Conservation (phyloP, 1,284 basidiomycete species). For the Trametes sp. region DNA sequence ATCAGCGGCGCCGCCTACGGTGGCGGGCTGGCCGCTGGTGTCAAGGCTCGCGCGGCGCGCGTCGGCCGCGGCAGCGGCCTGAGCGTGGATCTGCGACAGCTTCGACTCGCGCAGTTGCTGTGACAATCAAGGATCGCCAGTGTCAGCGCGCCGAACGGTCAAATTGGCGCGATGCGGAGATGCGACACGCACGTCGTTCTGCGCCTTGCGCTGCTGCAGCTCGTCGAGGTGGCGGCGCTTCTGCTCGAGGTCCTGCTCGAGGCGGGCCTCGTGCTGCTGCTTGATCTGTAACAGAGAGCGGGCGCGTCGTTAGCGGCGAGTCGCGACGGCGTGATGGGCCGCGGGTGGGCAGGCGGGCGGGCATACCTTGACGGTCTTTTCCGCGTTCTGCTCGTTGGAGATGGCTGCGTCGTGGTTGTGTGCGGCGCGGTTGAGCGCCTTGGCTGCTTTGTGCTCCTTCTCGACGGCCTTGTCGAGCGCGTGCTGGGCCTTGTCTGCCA, state of each 20-base stretch:
- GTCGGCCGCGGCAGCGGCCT: conserved; percentile 31
- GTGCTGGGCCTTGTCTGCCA: conserved; percentile 51
- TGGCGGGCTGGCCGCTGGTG: conserved; percentile 13
- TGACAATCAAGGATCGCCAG: background rate
- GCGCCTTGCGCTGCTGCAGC: conserved; percentile 39
- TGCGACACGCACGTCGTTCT: conserved; percentile 37
- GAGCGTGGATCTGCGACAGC: conserved; percentile 39
- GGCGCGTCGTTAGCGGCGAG: background rate
- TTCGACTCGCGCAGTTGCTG: conserved; percentile 40
- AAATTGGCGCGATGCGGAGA: background rate
- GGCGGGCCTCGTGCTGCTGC: conserved; percentile 38
- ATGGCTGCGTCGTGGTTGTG: conserved; percentile 58
- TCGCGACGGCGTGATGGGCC: background rate
- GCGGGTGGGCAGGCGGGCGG: background rate
- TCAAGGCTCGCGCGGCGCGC: conserved; percentile 21
- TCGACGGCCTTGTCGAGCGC: conserved; percentile 55
- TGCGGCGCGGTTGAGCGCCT: conserved; percentile 55
- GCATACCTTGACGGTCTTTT: conserved; percentile 54
- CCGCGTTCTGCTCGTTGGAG: conserved; percentile 50
- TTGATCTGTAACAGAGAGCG: conserved; percentile 32
- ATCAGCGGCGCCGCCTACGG: conserved; percentile 5
- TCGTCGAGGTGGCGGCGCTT: conserved; percentile 37
- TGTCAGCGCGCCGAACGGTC: background rate
- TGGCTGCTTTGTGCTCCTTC: conserved; percentile 54
- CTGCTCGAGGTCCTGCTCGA: conserved; percentile 40